Percentiles rank a stretch among this genome's conserved stretches.
Conservation (phyloP, 225 moss, liverwort and hornwort species). For the Polytrichum formosum region DNA sequence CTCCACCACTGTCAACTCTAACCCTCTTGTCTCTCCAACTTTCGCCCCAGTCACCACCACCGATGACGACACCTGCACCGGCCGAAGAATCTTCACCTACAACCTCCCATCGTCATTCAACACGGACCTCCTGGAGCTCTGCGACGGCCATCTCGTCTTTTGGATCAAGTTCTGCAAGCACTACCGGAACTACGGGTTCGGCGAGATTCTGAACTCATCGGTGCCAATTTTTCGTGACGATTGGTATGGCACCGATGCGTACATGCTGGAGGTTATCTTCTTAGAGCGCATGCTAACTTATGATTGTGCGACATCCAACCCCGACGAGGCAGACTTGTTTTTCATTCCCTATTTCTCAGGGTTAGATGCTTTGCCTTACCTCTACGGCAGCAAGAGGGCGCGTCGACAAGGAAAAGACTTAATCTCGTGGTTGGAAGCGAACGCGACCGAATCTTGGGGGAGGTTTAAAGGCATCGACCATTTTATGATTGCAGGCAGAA, state of each 20-base stretch:
- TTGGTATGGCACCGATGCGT: slow-evolving; percentile 77
- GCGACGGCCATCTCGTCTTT: slow-evolving; percentile 40
- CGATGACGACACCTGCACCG: slow-evolving; percentile 30
- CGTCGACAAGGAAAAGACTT: slow-evolving; percentile 30
- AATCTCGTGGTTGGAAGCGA: slow-evolving; percentile 40
- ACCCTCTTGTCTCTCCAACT: no score
- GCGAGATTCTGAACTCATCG: slow-evolving; percentile 6
- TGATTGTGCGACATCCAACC: slow-evolving; percentile 28
- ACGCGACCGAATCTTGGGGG: slow-evolving; percentile 41
- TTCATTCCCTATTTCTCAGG: slow-evolving; percentile 70
- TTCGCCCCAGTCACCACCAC: neutral
- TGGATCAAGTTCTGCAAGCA: slow-evolving; percentile 83
- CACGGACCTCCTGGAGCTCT: slow-evolving; percentile 39
- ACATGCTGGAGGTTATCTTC: slow-evolving; percentile 84
- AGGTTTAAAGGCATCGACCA: slow-evolving; percentile 55
- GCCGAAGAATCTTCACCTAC: slow-evolving; percentile 65
- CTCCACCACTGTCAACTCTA: no score
- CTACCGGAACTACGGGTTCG: slow-evolving; percentile 44
- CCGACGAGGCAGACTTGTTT: slow-evolving; percentile 52
- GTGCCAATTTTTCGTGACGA: slow-evolving; percentile 22
- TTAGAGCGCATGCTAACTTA: slow-evolving; percentile 52
- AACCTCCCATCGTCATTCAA: slow-evolving; percentile 63
- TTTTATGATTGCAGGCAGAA: slow-evolving; percentile 61
- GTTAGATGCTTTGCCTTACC: slow-evolving; percentile 46
- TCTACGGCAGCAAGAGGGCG: slow-evolving; percentile 23